phyloP scores from a whole-genome alignment of 192 early-diverging fungal species.

The Linnemannia zychae region DNA sequence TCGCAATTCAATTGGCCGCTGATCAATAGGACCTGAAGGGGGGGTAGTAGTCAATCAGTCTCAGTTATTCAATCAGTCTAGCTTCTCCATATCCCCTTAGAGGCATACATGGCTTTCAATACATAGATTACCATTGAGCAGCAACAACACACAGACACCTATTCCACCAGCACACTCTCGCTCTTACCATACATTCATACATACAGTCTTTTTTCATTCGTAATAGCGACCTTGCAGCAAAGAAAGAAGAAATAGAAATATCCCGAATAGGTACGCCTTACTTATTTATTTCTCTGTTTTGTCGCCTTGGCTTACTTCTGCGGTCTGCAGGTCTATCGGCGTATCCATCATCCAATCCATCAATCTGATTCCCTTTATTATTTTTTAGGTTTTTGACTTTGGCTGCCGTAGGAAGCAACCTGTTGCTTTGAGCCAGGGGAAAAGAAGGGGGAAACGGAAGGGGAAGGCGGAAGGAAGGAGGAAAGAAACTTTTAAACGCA shows the following conservation, averaged over 20 bases:
- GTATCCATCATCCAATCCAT: conserved; percentile 10
- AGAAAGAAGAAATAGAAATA: neutral
- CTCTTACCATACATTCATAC: neutral
- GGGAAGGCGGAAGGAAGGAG: neutral
- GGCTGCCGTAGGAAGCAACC: neutral
- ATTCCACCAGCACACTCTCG: neutral
- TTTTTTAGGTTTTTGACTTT: conserved; percentile 2
- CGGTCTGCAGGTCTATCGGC: conserved; percentile 7
- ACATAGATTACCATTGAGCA: neutral
- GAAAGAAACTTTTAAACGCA: neutral
- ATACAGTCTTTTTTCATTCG: neutral
- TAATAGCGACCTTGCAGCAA: neutral
- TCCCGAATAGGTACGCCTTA: neutral
- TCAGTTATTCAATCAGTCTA: neutral
- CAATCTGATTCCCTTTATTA: neutral
- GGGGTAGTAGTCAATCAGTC: conserved; percentile 13
- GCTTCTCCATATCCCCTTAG: too few relatives aligned
- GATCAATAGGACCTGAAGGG: neutral
- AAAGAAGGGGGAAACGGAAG: neutral
- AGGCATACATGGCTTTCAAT: neutral
- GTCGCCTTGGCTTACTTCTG: neutral
- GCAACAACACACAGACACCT: neutral
- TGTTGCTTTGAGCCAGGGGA: neutral
- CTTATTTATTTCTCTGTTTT: neutral
- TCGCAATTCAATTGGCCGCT: neutral